Evolutionary conservation across 2,329 filamentous ascomycete species (phyloP), one percentile per base, ranked within the genome.

Genomic region (Sporothrix phasma): DNA sequence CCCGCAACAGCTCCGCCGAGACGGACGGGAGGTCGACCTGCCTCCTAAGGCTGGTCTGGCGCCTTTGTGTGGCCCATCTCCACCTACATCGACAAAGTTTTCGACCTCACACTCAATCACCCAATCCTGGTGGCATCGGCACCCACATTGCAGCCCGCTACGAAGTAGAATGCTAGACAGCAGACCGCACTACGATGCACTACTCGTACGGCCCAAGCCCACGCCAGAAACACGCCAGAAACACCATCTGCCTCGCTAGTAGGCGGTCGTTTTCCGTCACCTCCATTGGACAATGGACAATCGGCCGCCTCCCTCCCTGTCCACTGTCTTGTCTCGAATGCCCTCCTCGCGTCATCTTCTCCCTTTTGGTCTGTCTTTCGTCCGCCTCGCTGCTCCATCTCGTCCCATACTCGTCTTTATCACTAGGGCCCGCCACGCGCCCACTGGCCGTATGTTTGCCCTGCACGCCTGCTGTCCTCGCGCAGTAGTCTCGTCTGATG

Each of bases 271-370:
- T 51, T 34, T 29, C 31, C 22, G 34, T 8, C 2, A 19, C 31
- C 34, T 19, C 60, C 26, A 62, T 62, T 62, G 46, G n/a, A n/a
- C n/a, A n/a, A n/a, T n/a, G n/a, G n/a, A n/a, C n/a, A n/a, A n/a
- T n/a, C n/a, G n/a, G n/a, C n/a, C n/a, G n/a, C n/a, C n/a, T n/a
- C n/a, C n/a, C n/a, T n/a, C n/a, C n/a, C n/a, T n/a, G n/a, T n/a
- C n/a, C n/a, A n/a, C n/a, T n/a, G n/a, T n/a, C n/a, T n/a, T 29
- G 11, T 54, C 39, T 37, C 24, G 47, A 47, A n/a, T n/a, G n/a
- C 46, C 59, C 51, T 60, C 60, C 43, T 53, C 53, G 47, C 56
- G 24, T 39, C 31, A 51, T 29, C 61, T 24, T 41, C 46, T 56
- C 37, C 19, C 17, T 19, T 31, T 34, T 29, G 53, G 3, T 41